A percentile compares a stretch with the other conserved stretches of the same genome.
These are phyloP conservation scores for Hypericum perforatum DNA, from an alignment of 345 rosid genomes.

Conservation along the genomic window DNA sequence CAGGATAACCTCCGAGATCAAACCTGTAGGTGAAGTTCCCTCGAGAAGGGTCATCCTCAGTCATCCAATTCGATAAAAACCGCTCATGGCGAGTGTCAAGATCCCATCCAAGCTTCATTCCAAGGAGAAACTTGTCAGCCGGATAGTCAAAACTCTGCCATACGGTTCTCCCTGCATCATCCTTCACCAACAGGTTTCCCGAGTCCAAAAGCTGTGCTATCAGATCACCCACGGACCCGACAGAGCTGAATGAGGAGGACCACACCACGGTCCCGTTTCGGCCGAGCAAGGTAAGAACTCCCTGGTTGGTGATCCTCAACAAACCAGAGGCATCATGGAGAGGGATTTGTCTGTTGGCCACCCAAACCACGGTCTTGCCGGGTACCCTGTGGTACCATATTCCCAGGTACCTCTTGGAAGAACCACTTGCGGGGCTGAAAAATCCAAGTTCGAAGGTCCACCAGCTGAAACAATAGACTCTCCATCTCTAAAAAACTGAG, in stretches of 20 bases:
- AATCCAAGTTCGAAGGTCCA: not conserved
- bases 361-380: slow-evolving; percentile 4
- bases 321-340: not conserved
- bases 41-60: slow-evolving; percentile 6
- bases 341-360: slow-evolving; percentile 6
- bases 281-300: not conserved
- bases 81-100: slow-evolving; percentile 2
- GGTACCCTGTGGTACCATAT: slow-evolving; percentile 2
- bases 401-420: slow-evolving; percentile 8
- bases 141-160: slow-evolving; percentile 15
- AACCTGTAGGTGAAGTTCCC: slow-evolving; percentile 3
- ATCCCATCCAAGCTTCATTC: slow-evolving; percentile 16
- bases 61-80: slow-evolving; percentile 8
- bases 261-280: not conserved
- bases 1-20: slow-evolving; percentile 10
- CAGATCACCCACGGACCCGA: not conserved
- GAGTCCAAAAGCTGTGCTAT: slow-evolving; percentile 6
- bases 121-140: slow-evolving; percentile 8
- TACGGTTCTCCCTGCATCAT: not conserved
- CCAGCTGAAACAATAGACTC: not conserved
- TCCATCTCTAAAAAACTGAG: not conserved
- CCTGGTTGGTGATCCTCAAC: not conserved
- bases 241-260: not conserved
- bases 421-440: not conserved
- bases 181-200: slow-evolving; percentile 8